phyloP scores from a whole-genome alignment of 2,329 filamentous ascomycete species.

The Colletotrichum tropicicola region DNA sequence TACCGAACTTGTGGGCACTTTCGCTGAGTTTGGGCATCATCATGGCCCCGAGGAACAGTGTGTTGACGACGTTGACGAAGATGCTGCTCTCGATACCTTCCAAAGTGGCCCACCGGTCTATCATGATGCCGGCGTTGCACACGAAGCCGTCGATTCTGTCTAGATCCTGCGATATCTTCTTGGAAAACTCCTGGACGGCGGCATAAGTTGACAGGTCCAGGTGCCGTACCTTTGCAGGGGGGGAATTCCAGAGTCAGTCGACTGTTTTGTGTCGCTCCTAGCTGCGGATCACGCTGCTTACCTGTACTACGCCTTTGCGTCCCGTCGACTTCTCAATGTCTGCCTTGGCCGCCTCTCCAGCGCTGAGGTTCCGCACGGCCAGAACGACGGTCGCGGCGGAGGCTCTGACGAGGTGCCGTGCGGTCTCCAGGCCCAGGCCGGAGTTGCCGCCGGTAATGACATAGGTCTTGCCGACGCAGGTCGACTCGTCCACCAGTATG shows the following conservation, averaged over 20 bases:
- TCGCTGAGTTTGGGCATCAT: slow-evolving; percentile 37
- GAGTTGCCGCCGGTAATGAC: slow-evolving; percentile 45
- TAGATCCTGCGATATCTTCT: slow-evolving; percentile 38
- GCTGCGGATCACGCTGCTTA: not conserved
- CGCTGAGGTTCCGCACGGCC: slow-evolving; percentile 35
- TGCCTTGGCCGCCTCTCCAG: slow-evolving; percentile 22
- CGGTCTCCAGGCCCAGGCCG: slow-evolving; percentile 46
- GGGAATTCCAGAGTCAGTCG: not conserved
- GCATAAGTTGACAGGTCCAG: slow-evolving; percentile 48
- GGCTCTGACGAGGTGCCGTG: slow-evolving; percentile 40
- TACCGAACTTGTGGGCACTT: slow-evolving; percentile 34
- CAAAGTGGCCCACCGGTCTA: slow-evolving; percentile 38
- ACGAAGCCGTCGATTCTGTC: slow-evolving; percentile 47
- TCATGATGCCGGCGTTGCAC: slow-evolving; percentile 45
- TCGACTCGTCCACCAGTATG: slow-evolving; percentile 11
- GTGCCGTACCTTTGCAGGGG: slow-evolving; percentile 27
- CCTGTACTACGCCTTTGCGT: not conserved
- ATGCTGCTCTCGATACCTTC: slow-evolving; percentile 60
- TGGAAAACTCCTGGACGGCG: slow-evolving; percentile 46
- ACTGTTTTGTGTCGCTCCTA: not conserved
- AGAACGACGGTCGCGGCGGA: slow-evolving; percentile 43
- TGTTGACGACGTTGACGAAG: slow-evolving; percentile 40
- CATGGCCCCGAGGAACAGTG: slow-evolving; percentile 34
- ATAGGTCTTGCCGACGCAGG: slow-evolving; percentile 28
- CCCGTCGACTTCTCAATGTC: slow-evolving; percentile 16